phyloP scores from a whole-genome alignment of 176 grass and related monocot species.

The Dendrocalamus sinicus region DNA sequence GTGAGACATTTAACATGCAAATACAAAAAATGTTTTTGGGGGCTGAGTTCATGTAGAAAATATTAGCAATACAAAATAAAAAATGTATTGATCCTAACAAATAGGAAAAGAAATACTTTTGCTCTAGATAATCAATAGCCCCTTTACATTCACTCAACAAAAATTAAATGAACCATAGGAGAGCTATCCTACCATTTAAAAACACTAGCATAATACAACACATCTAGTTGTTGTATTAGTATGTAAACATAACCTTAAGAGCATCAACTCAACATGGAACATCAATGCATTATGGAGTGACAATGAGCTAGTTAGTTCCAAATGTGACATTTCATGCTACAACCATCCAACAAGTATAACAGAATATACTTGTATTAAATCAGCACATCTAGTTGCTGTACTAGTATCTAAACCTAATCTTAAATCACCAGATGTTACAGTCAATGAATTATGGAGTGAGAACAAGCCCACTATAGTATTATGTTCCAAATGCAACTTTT shows the following conservation, averaged over 20 bases:
- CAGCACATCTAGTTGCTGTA: background rate
- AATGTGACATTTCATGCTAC: constrained; percentile 6
- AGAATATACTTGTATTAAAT: background rate
- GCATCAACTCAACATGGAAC: constrained; percentile 2
- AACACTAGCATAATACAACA: background rate
- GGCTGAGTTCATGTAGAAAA: background rate
- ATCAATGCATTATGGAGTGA: background rate
- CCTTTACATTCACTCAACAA: background rate
- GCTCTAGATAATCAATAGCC: background rate
- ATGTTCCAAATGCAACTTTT: background rate
- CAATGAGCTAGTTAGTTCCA: background rate
- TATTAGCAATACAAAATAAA: background rate
- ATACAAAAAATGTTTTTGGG: background rate
- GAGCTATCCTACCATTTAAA: background rate
- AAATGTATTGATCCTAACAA: background rate
- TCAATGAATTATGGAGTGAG: background rate
- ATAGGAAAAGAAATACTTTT: background rate
- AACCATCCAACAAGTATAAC: background rate
- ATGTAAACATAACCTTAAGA: background rate
- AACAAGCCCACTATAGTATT: background rate
- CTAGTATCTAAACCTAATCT: constrained; percentile 11
- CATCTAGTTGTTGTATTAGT: background rate
- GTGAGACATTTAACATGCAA: background rate
- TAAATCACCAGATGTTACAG: background rate
- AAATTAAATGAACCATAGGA: background rate